Evolutionary conservation across 768 basidiomycete genomes (phyloP), one percentile per base, ranked within the genome.

Genomic region (Naganishia friedmannii): DNA sequence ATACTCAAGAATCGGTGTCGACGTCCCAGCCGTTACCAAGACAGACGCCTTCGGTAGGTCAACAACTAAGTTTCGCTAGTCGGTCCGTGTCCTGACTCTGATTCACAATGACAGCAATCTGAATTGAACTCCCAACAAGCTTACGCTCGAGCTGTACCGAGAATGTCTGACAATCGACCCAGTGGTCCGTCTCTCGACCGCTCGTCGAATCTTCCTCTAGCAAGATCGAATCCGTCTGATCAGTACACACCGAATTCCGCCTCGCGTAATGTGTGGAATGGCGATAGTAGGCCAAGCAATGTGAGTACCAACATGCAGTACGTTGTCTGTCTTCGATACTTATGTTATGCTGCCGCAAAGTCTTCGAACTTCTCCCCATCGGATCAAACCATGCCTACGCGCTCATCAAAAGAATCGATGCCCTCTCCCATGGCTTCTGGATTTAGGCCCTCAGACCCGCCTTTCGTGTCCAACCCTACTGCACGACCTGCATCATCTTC

Each of bases 221-320:
- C 21, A 2, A 26, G 23, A 9, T 1, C 60, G 26, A 42, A 26
- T 26, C 12, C 28, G 42, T 26, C 60, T 13, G 39, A 45, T 45
- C 23, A 26, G 13, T 63, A 42, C 26, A 42, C 34, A 26, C 13
- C 42, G 23, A 26, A 46, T 3, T 28, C 39, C 8, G 19, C 60
- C 10, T 2, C 60, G 7, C 60, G 60, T 15, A 34, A 63, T 37
- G 19, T 23, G 12, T 15, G 39, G 13, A 63, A 63, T 45, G 60
- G 39, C 37, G 60, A 63, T 45, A 21, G 13, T 23, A 63, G 60
- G 60, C 15, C 60, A 26, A n/a, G 60, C 28, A 23, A 26, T 19
- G 39, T 23, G 13, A 58, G 57, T 42, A 34, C 46, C n/a, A 8
- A 15, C 15, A 17, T 6, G 12, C 8, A 10, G 4, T 13, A 15